phyloP scores from a whole-genome alignment of 495 filamentous ascomycete species.

The Aspergillus mulundensis region DNA sequence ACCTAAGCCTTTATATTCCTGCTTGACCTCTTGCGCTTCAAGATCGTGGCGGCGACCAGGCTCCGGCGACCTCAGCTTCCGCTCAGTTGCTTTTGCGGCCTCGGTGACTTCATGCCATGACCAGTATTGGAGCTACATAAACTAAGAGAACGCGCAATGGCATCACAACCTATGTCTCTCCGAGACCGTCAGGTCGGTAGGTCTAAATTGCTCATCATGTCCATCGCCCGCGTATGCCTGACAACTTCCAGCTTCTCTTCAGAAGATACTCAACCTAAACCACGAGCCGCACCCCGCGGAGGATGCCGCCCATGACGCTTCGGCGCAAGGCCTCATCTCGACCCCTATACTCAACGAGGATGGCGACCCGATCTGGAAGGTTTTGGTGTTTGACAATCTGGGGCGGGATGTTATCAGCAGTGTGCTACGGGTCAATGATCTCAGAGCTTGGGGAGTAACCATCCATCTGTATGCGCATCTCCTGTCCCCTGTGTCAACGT shows the following conservation, averaged over 20 bases:
- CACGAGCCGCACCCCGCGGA: constrained; percentile 56
- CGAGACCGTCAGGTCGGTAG: constrained; percentile 95
- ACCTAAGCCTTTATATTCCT: not conserved
- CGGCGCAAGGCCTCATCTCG: constrained; percentile 58
- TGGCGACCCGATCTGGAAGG: constrained; percentile 79
- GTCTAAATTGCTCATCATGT: constrained; percentile 59
- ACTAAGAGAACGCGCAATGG: constrained; percentile 51
- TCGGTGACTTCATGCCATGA: constrained; percentile 20
- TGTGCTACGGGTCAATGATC: constrained; percentile 87
- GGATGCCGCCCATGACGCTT: constrained; percentile 51
- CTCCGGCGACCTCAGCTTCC: not conserved
- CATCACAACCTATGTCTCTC: constrained; percentile 68
- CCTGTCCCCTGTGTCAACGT: not conserved
- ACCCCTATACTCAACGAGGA: constrained; percentile 82
- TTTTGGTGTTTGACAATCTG: constrained; percentile 65
- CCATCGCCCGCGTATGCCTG: not conserved
- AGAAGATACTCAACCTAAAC: constrained; percentile 95
- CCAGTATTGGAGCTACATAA: constrained; percentile 17
- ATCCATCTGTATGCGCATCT: constrained; percentile 73
- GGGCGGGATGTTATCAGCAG: constrained; percentile 84
- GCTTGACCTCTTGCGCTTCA: not conserved
- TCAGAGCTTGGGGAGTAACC: constrained; percentile 89
- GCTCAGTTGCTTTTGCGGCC: constrained; percentile 1
- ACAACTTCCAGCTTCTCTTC: constrained; percentile 68
- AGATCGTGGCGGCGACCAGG: not conserved